Evolutionary conservation across 192 early-diverging fungal genomes (phyloP).

Genomic region (Entomortierella lignicola): DNA sequence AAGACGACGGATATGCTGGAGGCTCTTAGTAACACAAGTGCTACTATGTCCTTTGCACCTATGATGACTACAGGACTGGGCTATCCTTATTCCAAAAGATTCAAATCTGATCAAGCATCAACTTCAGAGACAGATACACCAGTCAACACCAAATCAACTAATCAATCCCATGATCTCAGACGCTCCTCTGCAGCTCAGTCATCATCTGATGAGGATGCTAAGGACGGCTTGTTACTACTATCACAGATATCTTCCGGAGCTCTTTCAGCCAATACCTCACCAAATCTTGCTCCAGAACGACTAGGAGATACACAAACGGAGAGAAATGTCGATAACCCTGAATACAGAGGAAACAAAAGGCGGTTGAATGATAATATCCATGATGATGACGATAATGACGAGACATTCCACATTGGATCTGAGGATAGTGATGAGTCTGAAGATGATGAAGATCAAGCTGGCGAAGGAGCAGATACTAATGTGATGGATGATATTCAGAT

Average conservation of each 20-base stretch:
- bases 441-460: slow-evolving; percentile 9
- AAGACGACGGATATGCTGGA: slow-evolving; percentile 52
- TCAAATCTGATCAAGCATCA: background rate
- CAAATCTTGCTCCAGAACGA: slow-evolving; percentile 7
- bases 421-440: slow-evolving; percentile 2
- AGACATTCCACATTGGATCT: background rate
- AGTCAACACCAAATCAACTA: background rate
- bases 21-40: slow-evolving; percentile 7
- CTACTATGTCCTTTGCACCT: slow-evolving; percentile 17
- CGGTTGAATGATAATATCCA: no score
- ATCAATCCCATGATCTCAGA: background rate
- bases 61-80: slow-evolving; percentile 49
- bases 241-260: slow-evolving; percentile 12
- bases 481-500: background rate
- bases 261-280: slow-evolving; percentile 7
- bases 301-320: background rate
- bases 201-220: slow-evolving; percentile 41
- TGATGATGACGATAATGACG: background rate
- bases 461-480: background rate
- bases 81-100: slow-evolving; percentile 16
- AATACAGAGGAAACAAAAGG: background rate
- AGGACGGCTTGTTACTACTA: slow-evolving; percentile 30
- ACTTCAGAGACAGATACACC: background rate
- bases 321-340: background rate
- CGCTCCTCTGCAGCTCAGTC: slow-evolving; percentile 1